These are phyloP conservation scores for Hypoxylon crocopeplum DNA, from an alignment of 495 filamentous ascomycete species.

Conservation along the genomic window DNA sequence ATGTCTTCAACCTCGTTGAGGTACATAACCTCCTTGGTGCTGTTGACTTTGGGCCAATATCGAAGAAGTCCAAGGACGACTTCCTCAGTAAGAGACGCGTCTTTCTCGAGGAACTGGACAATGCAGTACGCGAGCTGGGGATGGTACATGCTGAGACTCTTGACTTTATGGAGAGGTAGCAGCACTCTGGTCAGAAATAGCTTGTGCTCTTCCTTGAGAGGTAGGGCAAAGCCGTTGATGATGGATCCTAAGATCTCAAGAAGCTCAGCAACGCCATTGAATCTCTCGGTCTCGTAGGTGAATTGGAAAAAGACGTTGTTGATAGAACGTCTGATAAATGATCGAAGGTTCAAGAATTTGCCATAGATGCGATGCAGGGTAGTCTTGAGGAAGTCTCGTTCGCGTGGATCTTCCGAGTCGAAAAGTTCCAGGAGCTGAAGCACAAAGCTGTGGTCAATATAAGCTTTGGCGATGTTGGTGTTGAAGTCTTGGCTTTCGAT, in stretches of 20 bases:
- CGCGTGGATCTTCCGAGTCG: conserved; percentile 96
- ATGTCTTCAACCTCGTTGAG: conserved; percentile 99
- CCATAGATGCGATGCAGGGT: conserved; percentile 98
- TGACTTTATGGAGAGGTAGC: conserved; percentile 95
- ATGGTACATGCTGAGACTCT: conserved; percentile 99
- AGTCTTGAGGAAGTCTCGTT: conserved; percentile 98
- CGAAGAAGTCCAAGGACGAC: conserved; percentile 93
- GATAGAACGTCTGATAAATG: conserved; percentile 97
- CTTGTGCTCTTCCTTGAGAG: conserved; percentile 98
- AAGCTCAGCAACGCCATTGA: conserved; percentile 97
- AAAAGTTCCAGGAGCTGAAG: conserved; percentile 97
- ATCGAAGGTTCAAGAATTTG: conserved; percentile 97
- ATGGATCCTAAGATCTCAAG: conserved; percentile 98
- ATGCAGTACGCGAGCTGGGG: conserved; percentile 99
- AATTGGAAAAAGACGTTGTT: conserved; percentile 99
- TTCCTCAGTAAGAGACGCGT: conserved; percentile 96
- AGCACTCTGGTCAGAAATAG: conserved; percentile 93
- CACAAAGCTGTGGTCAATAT: conserved; percentile 98
- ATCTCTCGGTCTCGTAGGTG: conserved; percentile 96
- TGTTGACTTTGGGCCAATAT: conserved; percentile 99
- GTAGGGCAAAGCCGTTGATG: conserved; percentile 98
- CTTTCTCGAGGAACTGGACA: conserved; percentile 98
- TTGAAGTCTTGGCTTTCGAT: conserved; percentile 99
- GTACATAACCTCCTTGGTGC: conserved; percentile 99
- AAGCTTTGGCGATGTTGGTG: conserved; percentile 98